Conservation (phyloP, 2,329 filamentous ascomycete genomes). For the Fusarium acutatum region DNA sequence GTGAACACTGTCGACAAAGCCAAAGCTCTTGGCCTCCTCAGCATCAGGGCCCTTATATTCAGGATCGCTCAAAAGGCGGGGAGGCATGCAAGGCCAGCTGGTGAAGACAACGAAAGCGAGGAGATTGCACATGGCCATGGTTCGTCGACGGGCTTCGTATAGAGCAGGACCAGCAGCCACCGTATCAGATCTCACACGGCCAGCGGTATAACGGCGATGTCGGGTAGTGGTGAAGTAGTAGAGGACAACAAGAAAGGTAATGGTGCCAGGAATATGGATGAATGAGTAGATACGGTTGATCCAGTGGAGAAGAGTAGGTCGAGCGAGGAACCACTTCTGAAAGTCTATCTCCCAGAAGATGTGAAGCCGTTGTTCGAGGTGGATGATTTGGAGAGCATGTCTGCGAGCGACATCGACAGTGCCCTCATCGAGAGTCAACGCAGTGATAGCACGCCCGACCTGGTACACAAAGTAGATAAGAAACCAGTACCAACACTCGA, state of each 20-base stretch:
- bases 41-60: slow-evolving; percentile 64
- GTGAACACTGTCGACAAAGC: slow-evolving; percentile 70
- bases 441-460: slow-evolving; percentile 75
- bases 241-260: slow-evolving; percentile 70
- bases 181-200: slow-evolving; percentile 42
- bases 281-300: slow-evolving; percentile 80
- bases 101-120: slow-evolving; percentile 69
- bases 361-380: slow-evolving; percentile 69
- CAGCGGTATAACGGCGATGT: slow-evolving; percentile 51
- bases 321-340: slow-evolving; percentile 62
- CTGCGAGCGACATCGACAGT: slow-evolving; percentile 74
- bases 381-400: slow-evolving; percentile 74
- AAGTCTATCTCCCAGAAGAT: slow-evolving; percentile 72
- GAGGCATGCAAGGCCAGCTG: slow-evolving; percentile 72
- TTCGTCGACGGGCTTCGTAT: slow-evolving; percentile 65
- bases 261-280: slow-evolving; percentile 81
- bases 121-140: slow-evolving; percentile 70
- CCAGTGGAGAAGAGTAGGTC: slow-evolving; percentile 68
- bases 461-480: slow-evolving; percentile 84
- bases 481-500: slow-evolving; percentile 81
- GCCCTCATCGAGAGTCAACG: slow-evolving; percentile 71
- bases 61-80: slow-evolving; percentile 65
- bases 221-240: slow-evolving; percentile 76
- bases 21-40: slow-evolving; percentile 66
- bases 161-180: slow-evolving; percentile 53